Conservation (phyloP, 192 early-diverging fungal species). For the Backusella parvicylindrica region DNA sequence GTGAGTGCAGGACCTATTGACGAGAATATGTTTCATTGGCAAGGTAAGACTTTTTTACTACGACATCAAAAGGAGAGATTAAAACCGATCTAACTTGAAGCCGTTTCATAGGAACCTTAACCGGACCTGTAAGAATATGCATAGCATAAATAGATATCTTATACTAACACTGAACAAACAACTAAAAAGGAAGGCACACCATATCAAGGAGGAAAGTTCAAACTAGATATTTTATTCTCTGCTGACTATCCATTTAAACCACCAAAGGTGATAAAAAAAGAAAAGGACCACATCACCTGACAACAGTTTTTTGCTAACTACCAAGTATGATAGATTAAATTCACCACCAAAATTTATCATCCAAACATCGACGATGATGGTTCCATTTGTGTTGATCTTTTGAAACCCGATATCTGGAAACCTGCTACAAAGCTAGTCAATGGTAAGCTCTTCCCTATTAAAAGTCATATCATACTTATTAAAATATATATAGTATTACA, state of each 20-base stretch:
- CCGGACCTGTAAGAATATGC: not conserved
- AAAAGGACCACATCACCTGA: not conserved
- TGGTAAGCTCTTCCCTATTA: slow-evolving; percentile 37
- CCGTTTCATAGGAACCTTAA: not conserved
- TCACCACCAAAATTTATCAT: slow-evolving; percentile 80
- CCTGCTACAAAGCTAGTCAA: slow-evolving; percentile 70
- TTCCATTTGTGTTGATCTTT: slow-evolving; percentile 67
- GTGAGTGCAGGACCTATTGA: slow-evolving; percentile 52
- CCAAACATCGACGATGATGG: slow-evolving; percentile 73
- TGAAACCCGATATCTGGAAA: slow-evolving; percentile 85
- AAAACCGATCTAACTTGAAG: not conserved
- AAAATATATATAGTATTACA: slow-evolving; percentile 57
- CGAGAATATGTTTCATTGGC: slow-evolving; percentile 65
- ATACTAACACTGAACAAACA: not conserved
- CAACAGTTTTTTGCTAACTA: not conserved
- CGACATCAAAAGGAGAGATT: not conserved
- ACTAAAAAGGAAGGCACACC: slow-evolving; percentile 44
- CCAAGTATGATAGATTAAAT: slow-evolving; percentile 74
- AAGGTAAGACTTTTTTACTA: slow-evolving; percentile 40
- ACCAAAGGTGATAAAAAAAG: slow-evolving; percentile 49
- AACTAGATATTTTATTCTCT: slow-evolving; percentile 64
- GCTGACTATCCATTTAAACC: slow-evolving; percentile 83
- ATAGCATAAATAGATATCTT: not conserved
- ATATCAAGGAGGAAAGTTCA: slow-evolving; percentile 72
- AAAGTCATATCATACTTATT: no score